phyloP scores from a whole-genome alignment of 768 basidiomycete species.

The Trametes maxima region DNA sequence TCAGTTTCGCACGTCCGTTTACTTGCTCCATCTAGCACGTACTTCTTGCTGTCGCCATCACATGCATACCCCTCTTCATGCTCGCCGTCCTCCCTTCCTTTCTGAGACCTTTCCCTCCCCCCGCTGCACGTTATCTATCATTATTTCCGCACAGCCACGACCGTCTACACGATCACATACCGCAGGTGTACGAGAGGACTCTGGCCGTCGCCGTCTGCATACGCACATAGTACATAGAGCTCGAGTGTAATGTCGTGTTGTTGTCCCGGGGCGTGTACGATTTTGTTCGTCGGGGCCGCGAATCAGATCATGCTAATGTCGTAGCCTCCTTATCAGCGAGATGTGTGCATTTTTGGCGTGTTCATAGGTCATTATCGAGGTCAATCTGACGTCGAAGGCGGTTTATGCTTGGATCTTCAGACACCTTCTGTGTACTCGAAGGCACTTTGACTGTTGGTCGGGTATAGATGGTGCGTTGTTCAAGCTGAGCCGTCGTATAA shows the following conservation, averaged over 20 bases:
- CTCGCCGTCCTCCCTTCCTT: background rate
- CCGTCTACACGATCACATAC: background rate
- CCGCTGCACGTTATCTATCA: conserved; percentile 9
- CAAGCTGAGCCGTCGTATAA: no score
- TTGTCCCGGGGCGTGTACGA: conserved; percentile 20
- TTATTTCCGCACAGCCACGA: conserved; percentile 4
- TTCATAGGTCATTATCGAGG: no score
- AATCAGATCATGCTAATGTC: background rate
- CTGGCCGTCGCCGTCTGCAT: background rate
- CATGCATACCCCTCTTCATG: background rate
- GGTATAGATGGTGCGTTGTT: background rate
- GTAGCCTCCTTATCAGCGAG: background rate
- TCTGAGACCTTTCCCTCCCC: background rate
- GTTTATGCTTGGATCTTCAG: no score
- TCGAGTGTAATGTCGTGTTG: conserved; percentile 17
- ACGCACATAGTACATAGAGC: conserved; percentile 13
- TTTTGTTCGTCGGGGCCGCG: background rate
- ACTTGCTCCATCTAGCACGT: background rate
- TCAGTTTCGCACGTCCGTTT: background rate
- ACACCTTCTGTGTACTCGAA: no score
- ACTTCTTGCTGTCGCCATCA: background rate
- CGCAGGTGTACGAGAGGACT: conserved; percentile 1
- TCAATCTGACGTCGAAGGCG: no score
- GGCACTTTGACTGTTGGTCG: background rate
- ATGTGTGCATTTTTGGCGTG: background rate